Conservation (phyloP, 495 filamentous ascomycete species). For the Cercophora sp. region DNA sequence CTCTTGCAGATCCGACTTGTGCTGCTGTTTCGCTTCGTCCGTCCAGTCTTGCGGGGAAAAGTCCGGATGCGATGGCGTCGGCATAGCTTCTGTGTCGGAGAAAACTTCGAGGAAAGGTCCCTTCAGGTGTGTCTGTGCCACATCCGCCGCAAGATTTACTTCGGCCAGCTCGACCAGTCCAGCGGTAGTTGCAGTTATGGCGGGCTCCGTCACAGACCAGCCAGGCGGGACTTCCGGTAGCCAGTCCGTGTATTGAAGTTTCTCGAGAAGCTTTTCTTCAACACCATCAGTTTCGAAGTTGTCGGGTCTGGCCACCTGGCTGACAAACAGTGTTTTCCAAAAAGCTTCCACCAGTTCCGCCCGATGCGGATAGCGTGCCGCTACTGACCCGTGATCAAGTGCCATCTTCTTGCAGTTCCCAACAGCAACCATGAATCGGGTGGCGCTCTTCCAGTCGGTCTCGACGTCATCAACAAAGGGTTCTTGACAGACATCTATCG, state of each 20-base stretch:
- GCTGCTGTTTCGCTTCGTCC: background rate
- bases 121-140: too few relatives aligned
- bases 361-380: background rate
- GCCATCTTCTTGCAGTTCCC: background rate
- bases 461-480: background rate
- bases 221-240: background rate
- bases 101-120: too few relatives aligned
- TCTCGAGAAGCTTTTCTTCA: background rate
- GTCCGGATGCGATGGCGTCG: background rate
- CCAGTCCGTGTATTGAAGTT: background rate
- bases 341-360: background rate
- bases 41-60: background rate
- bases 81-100: too few relatives aligned
- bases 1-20: background rate
- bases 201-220: background rate
- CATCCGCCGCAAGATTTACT: too few relatives aligned
- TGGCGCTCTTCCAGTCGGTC: background rate
- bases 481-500: background rate
- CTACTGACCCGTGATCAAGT: background rate
- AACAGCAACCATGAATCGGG: background rate
- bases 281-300: background rate
- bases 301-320: background rate
- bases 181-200: background rate
- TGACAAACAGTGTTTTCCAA: background rate
- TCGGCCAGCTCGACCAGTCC: background rate